A percentile compares a stretch with the other conserved stretches of the same genome.
Conservation (phyloP, 2,329 filamentous ascomycete genomes). For the Trichoderma breve region DNA sequence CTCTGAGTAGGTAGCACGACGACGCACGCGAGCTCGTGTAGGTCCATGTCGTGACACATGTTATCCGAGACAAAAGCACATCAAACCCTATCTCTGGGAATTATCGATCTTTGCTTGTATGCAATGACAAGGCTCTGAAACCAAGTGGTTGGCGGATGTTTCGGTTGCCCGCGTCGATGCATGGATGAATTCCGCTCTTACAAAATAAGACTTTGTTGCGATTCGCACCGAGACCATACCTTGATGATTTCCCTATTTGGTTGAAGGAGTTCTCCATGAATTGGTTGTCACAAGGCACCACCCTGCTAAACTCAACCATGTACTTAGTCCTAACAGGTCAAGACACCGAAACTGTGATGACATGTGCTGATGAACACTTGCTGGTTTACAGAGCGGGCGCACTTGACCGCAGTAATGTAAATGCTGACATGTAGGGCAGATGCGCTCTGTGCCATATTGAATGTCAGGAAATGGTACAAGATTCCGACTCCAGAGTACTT, state of each 20-base stretch:
- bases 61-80: constrained; percentile 20
- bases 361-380: neutral
- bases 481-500: neutral
- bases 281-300: neutral
- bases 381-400: neutral
- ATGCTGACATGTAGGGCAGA: neutral
- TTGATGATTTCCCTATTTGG: neutral
- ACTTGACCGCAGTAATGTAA: neutral
- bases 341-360: neutral
- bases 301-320: neutral
- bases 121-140: constrained; percentile 11
- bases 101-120: neutral
- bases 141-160: constrained; percentile 18
- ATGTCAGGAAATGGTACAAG: neutral
- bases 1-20: constrained; percentile 4
- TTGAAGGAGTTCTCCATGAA: neutral
- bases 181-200: neutral
- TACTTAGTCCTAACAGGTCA: neutral
- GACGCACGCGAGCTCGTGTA: constrained; percentile 22
- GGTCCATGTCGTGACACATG: constrained; percentile 14
- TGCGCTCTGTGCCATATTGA: neutral
- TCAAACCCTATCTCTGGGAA: constrained; percentile 20
- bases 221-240: neutral
- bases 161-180: constrained; percentile 13
- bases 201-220: constrained; percentile 8